These are phyloP conservation scores for Pouteria campechiana DNA, from an alignment of 179 eudicot genomes.

Conservation along the genomic window DNA sequence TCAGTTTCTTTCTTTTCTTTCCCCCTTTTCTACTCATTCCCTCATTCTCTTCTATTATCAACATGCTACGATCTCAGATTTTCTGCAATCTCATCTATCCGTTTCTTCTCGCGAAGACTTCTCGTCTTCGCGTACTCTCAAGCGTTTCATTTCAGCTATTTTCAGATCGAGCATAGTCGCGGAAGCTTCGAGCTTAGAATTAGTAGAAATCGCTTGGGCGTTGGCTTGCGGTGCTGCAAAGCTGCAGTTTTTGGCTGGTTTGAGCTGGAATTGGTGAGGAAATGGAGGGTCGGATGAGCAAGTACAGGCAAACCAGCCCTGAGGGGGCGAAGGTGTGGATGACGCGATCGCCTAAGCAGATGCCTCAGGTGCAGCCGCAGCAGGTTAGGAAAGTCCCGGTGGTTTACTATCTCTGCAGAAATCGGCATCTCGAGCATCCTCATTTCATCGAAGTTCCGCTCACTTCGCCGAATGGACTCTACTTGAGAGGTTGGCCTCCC, in stretches of 20 bases:
- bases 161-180: no score
- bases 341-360: constrained; percentile 80
- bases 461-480: constrained; percentile 71
- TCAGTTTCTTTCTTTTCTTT: background rate
- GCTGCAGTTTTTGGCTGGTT: no score
- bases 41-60: no score
- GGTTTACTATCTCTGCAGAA: constrained; percentile 70
- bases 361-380: constrained; percentile 18
- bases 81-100: no score
- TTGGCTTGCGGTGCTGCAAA: no score
- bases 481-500: constrained; percentile 50
- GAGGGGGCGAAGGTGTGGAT: constrained; percentile 91
- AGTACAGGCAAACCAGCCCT: constrained; percentile 74
- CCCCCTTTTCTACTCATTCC: background rate
- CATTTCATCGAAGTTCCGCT: constrained; percentile 74
- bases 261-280: constrained; percentile 3
- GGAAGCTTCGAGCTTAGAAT: background rate
- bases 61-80: no score
- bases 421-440: constrained; percentile 93
- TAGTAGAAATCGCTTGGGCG: no score
- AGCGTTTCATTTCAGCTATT: no score
- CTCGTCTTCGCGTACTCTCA: no score
- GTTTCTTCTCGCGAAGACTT: no score
- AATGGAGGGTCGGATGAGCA: constrained; percentile 74
- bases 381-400: constrained; percentile 67